phyloP scores from a whole-genome alignment of 2,329 filamentous ascomycete species.

The Kalmusia sp. region DNA sequence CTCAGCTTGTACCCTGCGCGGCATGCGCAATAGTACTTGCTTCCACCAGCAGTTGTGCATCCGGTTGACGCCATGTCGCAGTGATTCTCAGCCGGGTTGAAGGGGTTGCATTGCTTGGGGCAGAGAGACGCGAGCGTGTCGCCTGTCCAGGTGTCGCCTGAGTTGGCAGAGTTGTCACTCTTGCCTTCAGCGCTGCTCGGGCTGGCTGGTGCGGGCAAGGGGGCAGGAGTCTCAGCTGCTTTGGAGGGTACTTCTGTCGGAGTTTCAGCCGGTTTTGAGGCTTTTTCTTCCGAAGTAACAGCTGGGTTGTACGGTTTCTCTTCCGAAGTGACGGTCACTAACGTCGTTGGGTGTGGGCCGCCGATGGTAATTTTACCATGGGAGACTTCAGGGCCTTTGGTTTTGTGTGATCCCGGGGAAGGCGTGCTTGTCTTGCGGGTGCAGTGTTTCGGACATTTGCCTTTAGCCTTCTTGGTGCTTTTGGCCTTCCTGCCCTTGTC shows the following conservation, averaged over 20 bases:
- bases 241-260: no score
- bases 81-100: conserved; percentile 29
- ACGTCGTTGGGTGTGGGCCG: background rate
- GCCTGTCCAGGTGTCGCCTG: conserved; percentile 23
- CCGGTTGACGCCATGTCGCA: conserved; percentile 30
- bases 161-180: background rate
- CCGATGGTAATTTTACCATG: background rate
- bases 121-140: conserved; percentile 26
- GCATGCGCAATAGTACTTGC: conserved; percentile 38
- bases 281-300: background rate
- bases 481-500: conserved; percentile 10
- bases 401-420: no score
- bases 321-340: background rate
- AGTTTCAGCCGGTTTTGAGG: no score
- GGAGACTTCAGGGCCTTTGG: no score
- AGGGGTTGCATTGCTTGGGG: conserved; percentile 32
- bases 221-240: no score
- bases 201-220: no score
- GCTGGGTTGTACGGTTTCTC: background rate
- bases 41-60: conserved; percentile 30
- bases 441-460: conserved; percentile 16
- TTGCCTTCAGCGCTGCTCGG: background rate
- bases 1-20: conserved; percentile 31
- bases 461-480: conserved; percentile 15
- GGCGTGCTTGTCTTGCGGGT: background rate